Evolutionary conservation across 2,329 filamentous ascomycete species (phyloP), one percentile per base, ranked within the genome.

Genomic region (Alternaria solani): DNA sequence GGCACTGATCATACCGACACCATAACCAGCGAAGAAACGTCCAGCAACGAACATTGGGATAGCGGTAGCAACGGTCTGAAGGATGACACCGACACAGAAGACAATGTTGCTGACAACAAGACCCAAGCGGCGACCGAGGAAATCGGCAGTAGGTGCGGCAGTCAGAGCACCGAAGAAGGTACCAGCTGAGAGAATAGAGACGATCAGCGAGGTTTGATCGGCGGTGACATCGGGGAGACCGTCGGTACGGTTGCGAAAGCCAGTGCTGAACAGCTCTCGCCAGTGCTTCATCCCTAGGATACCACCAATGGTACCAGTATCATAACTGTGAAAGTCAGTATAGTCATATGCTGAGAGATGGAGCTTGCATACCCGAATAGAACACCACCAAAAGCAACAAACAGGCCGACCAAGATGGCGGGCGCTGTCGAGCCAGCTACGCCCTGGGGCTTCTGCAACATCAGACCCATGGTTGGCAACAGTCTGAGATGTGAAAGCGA

Each of bases 131-230:
- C 91, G 89, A 59, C 91, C 91, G 51, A 91, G 79, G 41, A 82
- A 79, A 75, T 96, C 93, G 49, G 88, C 92, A 6, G 68, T 57
- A 18, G 74, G 91, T 6, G 91, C 91, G 36, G 91, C 87, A 14
- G 89, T 79, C 26, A 95, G 82, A 34, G 92, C 86, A 55, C 92
- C 93, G 57, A 92, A 81, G 68, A 92, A 89, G 26, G 92, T 95
- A 51, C 92, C 92, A 38, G 89, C 91, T 62, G 91, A 95, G 36
- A 96, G 85, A 64, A 96, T 94, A 16, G 92, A 91, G 51, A 95
- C 91, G 58, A 94, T 90, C 64, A 90, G 82, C 26, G 91, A 90
- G 26, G 88, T 87, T 76, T 94, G 85, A 3, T 53, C 52, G n/a
- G 77, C 70, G 14, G 72, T 75, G 51, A 79, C 67, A 60, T 77